Evolutionary conservation across 2,329 filamentous ascomycete species (phyloP), one percentile per base, ranked within the genome.

Genomic region (Phoma sp.): DNA sequence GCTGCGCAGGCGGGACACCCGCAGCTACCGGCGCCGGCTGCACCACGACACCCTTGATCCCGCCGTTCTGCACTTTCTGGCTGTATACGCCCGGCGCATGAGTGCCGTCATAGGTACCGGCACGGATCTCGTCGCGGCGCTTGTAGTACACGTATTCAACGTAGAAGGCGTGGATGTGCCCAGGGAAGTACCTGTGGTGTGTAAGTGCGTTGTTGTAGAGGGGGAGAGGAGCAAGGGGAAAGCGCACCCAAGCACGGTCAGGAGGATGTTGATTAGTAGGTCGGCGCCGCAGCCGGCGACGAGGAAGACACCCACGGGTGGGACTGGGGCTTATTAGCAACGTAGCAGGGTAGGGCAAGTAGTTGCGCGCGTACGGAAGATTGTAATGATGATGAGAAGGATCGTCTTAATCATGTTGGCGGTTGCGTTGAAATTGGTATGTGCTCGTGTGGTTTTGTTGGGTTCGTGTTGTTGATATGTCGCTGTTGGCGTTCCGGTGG

Each of bases 101-200:
- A 8, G 76, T 69, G 4, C 80, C 77, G 19, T 82, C 77, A 55
- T 81, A 81, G 10, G 81, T 78, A 5, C 89, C 89, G 31, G 83
- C 78, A 40, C 81, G 77, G 2, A 82, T 81, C 71, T 87, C 84
- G 64, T 91, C 87, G 48, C 82, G 83, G 35, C 88, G 88, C 67
- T 91, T 85, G 74, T 88, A 94, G 78, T 93, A 96, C 59, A 96
- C 81, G 73, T 92, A 96, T 76, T 92, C 86, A 58, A 92, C 64
- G 73, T 93, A 95, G 74, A 93, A 92, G 38, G 90, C 90, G 72
- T 92, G 77, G 48, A 94, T 84, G 63, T 92, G 88, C 7, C 90
- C 91, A 0, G 91, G 91, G 45, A 95, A 76, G 73, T 88, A 90
- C n/a, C 85, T 86, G 55, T 27, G 29, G 47, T 9, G 25, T 47